Base-by-base conservation (phyloP, 2,329 filamentous ascomycete genomes). In the Stenocarpella maydis region DNA sequence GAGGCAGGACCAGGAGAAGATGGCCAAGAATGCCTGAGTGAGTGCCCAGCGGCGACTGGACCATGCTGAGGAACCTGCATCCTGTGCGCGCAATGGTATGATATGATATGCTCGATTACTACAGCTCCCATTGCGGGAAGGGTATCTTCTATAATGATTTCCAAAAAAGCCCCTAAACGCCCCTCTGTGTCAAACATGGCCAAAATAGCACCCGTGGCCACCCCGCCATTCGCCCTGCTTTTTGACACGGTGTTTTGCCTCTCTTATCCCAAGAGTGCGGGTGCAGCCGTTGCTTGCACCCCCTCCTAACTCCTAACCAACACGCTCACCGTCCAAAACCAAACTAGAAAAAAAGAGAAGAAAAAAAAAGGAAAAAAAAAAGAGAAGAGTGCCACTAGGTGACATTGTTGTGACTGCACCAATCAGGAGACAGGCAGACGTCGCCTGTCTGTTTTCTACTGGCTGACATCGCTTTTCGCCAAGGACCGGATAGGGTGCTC, bases 131-230 rank as follows among this genome's bases (percentile, higher is more conserved):
- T 68, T 68, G 65, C 52, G 69, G 69, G 69, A 70, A 68, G 69
- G 69, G 69, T 70, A 70, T 70, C 65, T 55, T 70, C 69, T 70
- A 70, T 58, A 28, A 58, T 26, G 26, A n/a, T n/a, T 52, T 9
- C 21, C 39, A 7, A 41, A 49, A 54, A 39, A 28, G 37, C 41
- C 37, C 47, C 12, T 28, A 34, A 61, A 58, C 37, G 54, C 50
- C 34, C 14, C n/a, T 39, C 3, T 19, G 9, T 14, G 19, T 28
- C 14, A 24, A 7, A 49, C 28, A 26, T 21, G 41, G 47, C n/a
- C 41, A 39, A 55, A 5, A n/a, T n/a, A n/a, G 28, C 41, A 15
- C 14, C 10, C 41, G 17, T 39, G 37, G 14, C 34, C 19, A 43
- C 39, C 28, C 21, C 19, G 17, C 10, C n/a, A 53, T 39, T 34